A percentile compares a stretch with the other conserved stretches of the same genome.
Evolutionary conservation across 352 stramenopile species (phyloP).

Genomic region (Peronospora destructor): DNA sequence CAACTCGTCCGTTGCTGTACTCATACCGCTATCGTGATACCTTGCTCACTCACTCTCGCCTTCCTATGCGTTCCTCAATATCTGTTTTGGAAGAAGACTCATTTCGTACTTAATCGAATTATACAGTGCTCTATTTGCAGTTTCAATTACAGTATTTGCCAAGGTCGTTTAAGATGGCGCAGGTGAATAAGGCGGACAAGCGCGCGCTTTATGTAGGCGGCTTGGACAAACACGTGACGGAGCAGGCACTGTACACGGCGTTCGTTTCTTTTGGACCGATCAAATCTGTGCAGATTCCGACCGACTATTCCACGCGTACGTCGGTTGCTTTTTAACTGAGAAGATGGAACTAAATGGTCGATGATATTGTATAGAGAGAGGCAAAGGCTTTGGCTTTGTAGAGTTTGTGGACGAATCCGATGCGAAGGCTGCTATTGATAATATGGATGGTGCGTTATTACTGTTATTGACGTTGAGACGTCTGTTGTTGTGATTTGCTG

Average conservation of each 20-base stretch:
- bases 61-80: conserved; percentile 10
- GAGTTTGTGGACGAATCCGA: conserved; percentile 89
- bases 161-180: no score
- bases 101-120: conserved; percentile 17
- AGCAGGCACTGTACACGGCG: conserved; percentile 79
- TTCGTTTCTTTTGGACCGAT: conserved; percentile 81
- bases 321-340: neutral
- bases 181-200: conserved; percentile 44
- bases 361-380: conserved; percentile 34
- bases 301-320: conserved; percentile 68
- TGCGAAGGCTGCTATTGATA: conserved; percentile 89
- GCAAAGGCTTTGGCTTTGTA: conserved; percentile 92
- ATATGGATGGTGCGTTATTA: conserved; percentile 86
- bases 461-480: neutral
- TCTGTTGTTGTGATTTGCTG: neutral
- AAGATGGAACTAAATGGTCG: neutral
- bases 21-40: conserved; percentile 37
- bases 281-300: conserved; percentile 72
- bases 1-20: conserved; percentile 66
- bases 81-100: conserved; percentile 7
- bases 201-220: conserved; percentile 87
- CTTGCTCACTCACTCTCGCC: conserved; percentile 10
- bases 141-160: no score
- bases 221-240: conserved; percentile 82
- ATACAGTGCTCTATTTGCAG: no score